Conservation (phyloP, 2,329 filamentous ascomycete species). For the Arthrobotrys iridis region DNA sequence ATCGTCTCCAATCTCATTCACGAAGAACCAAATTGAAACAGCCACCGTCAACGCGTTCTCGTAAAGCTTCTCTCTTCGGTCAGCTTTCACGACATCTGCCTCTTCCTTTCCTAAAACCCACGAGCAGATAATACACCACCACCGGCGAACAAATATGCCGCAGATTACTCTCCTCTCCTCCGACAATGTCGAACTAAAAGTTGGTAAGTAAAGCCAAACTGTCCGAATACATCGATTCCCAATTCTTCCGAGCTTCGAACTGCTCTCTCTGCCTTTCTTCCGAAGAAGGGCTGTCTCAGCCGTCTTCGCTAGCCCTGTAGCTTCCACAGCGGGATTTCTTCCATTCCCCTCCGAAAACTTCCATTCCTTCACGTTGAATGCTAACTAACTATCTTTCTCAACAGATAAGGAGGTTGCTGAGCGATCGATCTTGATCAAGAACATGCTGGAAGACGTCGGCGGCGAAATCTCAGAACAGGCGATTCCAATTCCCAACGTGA, state of each 20-base stretch:
- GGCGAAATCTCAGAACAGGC: conserved; percentile 69
- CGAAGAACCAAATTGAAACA: too few species aligned
- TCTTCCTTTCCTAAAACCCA: not conserved
- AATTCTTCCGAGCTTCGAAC: not conserved
- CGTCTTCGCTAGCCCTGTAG: not conserved
- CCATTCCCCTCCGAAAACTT: conserved; percentile 7
- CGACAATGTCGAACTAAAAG: conserved; percentile 65
- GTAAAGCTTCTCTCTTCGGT: too few species aligned
- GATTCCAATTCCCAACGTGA: conserved; percentile 86
- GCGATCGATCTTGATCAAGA: conserved; percentile 95
- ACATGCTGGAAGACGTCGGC: conserved; percentile 94
- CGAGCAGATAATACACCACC: not conserved
- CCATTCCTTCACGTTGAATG: not conserved
- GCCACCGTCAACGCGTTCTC: too few species aligned
- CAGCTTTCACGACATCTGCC: conserved; percentile 6
- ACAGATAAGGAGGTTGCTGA: conserved; percentile 84
- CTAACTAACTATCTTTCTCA: conserved; percentile 6
- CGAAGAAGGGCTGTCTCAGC: not conserved
- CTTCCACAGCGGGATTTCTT: conserved; percentile 44
- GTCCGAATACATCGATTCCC: not conserved
- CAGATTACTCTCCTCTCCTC: conserved; percentile 66
- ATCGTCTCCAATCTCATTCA: not conserved
- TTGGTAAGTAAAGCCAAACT: conserved; percentile 64
- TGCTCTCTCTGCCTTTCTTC: not conserved
- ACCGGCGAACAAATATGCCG: conserved; percentile 51